phyloP scores from a whole-genome alignment of 306 rosid genomes.

The Oemleria cerasiformis region DNA sequence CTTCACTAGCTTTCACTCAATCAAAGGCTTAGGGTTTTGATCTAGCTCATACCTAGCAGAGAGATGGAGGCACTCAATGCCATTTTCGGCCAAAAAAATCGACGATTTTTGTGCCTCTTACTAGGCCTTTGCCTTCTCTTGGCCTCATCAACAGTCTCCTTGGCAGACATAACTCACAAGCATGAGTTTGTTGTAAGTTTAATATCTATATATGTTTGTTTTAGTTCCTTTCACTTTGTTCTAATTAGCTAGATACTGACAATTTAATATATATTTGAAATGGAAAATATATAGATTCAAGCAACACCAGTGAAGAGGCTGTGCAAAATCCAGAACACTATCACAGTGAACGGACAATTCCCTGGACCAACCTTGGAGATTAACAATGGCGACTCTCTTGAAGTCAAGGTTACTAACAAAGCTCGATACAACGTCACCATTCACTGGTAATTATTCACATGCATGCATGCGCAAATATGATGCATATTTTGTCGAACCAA shows the following conservation, averaged over 20 bases:
- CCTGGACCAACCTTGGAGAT: constrained; percentile 93
- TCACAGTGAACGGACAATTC: constrained; percentile 83
- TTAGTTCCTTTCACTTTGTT: background rate
- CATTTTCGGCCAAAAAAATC: constrained; percentile 18
- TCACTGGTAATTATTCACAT: constrained; percentile 56
- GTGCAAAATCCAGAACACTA: constrained; percentile 77
- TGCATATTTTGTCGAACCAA: too few species aligned
- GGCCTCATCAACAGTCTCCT: constrained; percentile 44
- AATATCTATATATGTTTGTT: background rate
- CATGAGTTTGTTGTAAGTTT: constrained; percentile 75
- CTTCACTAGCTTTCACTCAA: background rate
- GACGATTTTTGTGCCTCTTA: constrained; percentile 26
- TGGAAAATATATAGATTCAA: constrained; percentile 48
- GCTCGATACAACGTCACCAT: constrained; percentile 83
- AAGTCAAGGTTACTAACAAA: constrained; percentile 72
- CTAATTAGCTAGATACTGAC: background rate
- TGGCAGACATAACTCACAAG: constrained; percentile 50
- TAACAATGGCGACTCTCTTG: constrained; percentile 76
- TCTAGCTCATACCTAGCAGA: background rate
- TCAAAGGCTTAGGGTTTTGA: background rate
- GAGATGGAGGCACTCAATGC: constrained; percentile 33
- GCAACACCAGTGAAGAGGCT: constrained; percentile 98
- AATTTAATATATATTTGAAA: background rate
- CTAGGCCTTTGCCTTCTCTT: constrained; percentile 48
- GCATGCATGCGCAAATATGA: constrained; percentile 14